Percentiles rank a stretch among this genome's conserved stretches.
Conservation (phyloP, 495 filamentous ascomycete species). For the Hypomontagnella monticulosa region DNA sequence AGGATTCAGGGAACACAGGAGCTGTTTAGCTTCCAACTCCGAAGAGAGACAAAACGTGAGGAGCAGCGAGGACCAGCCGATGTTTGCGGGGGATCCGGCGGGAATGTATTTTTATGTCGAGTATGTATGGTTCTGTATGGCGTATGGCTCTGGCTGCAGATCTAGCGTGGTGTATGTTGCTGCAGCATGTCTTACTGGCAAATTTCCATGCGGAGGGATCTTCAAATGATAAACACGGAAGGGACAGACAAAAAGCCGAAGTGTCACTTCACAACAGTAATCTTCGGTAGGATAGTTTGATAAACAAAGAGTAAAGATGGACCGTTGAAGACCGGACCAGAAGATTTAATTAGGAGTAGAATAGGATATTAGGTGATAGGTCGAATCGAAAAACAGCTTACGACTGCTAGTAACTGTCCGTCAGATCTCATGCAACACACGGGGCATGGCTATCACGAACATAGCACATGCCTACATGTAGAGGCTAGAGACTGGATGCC, state of each 20-base stretch:
- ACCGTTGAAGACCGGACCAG: neutral
- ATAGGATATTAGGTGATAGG: neutral
- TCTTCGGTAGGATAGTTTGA: neutral
- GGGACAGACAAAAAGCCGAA: conserved; percentile 12
- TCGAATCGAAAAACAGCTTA: conserved; percentile 20
- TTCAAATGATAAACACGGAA: conserved; percentile 26
- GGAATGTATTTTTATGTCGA: conserved; percentile 26
- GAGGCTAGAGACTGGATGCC: conserved; percentile 3
- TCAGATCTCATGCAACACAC: conserved; percentile 34
- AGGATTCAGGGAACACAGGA: conserved; percentile 24
- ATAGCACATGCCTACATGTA: conserved; percentile 28
- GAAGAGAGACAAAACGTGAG: conserved; percentile 10
- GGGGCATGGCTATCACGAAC: conserved; percentile 25
- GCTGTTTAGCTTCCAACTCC: conserved; percentile 17
- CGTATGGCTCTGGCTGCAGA: conserved; percentile 24
- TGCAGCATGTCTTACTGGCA: conserved; percentile 36
- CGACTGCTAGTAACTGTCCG: conserved; percentile 10
- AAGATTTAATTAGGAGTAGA: neutral
- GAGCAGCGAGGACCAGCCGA: conserved; percentile 9
- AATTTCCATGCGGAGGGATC: conserved; percentile 36
- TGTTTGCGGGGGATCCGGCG: conserved; percentile 17
- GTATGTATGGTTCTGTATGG: conserved; percentile 2
- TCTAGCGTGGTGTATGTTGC: conserved; percentile 38
- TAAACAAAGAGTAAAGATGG: conserved; percentile 8
- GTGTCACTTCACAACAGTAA: neutral